These are phyloP conservation scores for Populus hybrid DNA, from an alignment of 441 rosid species.

Conservation along the genomic window DNA sequence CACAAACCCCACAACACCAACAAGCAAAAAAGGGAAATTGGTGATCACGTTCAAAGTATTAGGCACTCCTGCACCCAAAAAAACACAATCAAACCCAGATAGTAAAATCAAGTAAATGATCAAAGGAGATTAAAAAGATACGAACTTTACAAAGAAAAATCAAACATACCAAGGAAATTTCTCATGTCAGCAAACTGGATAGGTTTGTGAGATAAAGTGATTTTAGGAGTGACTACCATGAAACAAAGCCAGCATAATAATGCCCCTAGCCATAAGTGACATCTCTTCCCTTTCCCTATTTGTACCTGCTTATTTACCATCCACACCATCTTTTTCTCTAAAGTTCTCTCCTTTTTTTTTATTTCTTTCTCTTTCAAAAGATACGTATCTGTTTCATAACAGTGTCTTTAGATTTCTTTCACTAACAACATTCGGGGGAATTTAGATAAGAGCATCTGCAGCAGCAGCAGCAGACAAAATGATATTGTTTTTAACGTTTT, in stretches of 20 bases:
- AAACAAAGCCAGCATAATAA: conserved; percentile 53
- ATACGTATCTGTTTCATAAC: neutral
- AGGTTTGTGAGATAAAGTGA: conserved; percentile 47
- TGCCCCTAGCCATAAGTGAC: conserved; percentile 42
- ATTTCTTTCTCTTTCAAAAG: neutral
- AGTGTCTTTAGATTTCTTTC: neutral
- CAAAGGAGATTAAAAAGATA: neutral
- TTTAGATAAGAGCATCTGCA: neutral
- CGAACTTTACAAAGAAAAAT: neutral
- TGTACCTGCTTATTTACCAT: conserved; percentile 36
- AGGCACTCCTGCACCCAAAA: conserved; percentile 61
- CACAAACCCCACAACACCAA: conserved; percentile 78
- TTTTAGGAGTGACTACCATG: conserved; percentile 64
- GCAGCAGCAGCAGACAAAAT: neutral
- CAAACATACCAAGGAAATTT: conserved; percentile 62
- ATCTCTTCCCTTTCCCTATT: conserved; percentile 40
- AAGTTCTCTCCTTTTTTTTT: neutral
- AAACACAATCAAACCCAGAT: conserved; percentile 12
- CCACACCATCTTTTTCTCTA: conserved; percentile 45
- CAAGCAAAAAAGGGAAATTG: conserved; percentile 76
- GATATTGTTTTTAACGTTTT: too few relatives aligned
- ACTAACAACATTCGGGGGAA: neutral
- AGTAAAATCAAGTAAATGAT: conserved; percentile 5
- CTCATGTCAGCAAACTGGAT: conserved; percentile 76
- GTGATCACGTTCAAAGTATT: conserved; percentile 83